phyloP scores from a whole-genome alignment of 768 basidiomycete genomes.

The Amanita subjunquillea region DNA sequence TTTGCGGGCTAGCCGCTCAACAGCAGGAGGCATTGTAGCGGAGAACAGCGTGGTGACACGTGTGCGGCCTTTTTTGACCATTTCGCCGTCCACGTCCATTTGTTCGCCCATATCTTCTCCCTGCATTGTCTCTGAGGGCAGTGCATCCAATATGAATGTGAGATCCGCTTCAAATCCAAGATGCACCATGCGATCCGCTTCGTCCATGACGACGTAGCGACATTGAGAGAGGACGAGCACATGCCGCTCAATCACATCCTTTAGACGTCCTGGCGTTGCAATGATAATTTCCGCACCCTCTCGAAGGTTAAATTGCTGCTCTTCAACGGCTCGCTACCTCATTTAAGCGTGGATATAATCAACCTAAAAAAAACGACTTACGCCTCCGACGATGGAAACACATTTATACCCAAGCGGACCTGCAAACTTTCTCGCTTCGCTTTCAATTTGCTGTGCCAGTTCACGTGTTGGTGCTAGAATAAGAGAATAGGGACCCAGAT shows the following conservation, averaged over 20 bases:
- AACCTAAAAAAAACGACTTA: slow-evolving; percentile 25
- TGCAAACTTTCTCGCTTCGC: slow-evolving; percentile 88
- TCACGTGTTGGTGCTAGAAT: slow-evolving; percentile 98
- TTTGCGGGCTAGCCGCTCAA: slow-evolving; percentile 89
- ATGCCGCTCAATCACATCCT: slow-evolving; percentile 94
- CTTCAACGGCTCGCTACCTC: slow-evolving; percentile 77
- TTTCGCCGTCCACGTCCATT: slow-evolving; percentile 70
- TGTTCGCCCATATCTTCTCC: slow-evolving; percentile 70
- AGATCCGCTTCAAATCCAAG: slow-evolving; percentile 94
- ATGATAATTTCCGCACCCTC: slow-evolving; percentile 98
- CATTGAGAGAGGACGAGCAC: slow-evolving; percentile 95
- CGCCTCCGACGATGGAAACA: slow-evolving; percentile 97
- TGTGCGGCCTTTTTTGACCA: slow-evolving; percentile 67
- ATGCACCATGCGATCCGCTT: slow-evolving; percentile 98
- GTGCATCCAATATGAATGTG: slow-evolving; percentile 87
- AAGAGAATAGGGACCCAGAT: slow-evolving; percentile 87
- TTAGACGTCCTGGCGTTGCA: slow-evolving; percentile 95
- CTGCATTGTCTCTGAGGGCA: slow-evolving; percentile 81
- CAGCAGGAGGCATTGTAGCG: slow-evolving; percentile 97
- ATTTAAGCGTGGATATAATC: not conserved
- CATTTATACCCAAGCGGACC: slow-evolving; percentile 83
- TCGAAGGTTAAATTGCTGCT: slow-evolving; percentile 96
- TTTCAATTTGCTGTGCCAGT: slow-evolving; percentile 94
- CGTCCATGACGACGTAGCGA: slow-evolving; percentile 99
- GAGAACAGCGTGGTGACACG: slow-evolving; percentile 96